Percentiles rank a stretch among this genome's conserved stretches.
Evolutionary conservation across 352 stramenopile species (phyloP).

Genomic region (Ophiocytium majus): DNA sequence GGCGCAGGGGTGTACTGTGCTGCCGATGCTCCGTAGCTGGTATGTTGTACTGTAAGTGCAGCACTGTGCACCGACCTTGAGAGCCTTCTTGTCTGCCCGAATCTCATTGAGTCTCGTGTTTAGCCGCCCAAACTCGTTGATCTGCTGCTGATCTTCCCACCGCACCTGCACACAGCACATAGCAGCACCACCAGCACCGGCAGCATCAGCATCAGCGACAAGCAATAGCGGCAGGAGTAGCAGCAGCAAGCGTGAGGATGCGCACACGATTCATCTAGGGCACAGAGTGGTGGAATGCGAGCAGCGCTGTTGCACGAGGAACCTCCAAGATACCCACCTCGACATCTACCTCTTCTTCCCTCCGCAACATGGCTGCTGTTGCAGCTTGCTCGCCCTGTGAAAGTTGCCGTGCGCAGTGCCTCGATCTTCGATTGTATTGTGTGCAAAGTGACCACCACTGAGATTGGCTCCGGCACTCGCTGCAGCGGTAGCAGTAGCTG

Average conservation of each 20-base stretch:
- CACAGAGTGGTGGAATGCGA: background rate
- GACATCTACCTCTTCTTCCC: slow-evolving; percentile 48
- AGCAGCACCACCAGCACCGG: background rate
- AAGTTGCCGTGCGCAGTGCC: too few species aligned
- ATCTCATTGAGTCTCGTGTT: slow-evolving; percentile 89
- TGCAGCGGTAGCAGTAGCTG: too few species aligned
- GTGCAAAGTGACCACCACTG: too few species aligned
- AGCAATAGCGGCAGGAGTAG: background rate
- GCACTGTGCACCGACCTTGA: slow-evolving; percentile 68
- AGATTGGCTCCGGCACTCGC: too few species aligned
- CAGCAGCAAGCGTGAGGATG: background rate
- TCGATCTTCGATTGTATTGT: too few species aligned
- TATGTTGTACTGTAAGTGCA: too few species aligned
- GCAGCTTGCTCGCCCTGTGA: too few species aligned
- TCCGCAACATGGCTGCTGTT: slow-evolving; percentile 21
- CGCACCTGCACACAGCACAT: slow-evolving; percentile 70
- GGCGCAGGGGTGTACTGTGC: too few species aligned
- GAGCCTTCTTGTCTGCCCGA: slow-evolving; percentile 75
- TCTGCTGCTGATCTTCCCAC: slow-evolving; percentile 90
- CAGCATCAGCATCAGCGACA: background rate
- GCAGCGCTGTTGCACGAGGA: background rate
- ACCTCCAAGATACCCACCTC: slow-evolving; percentile 29
- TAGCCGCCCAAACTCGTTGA: slow-evolving; percentile 95
- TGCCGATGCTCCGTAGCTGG: too few species aligned
- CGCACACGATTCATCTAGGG: background rate